phyloP scores from a whole-genome alignment of 2,329 filamentous ascomycete genomes.

The Cryoendolithus antarcticus region DNA sequence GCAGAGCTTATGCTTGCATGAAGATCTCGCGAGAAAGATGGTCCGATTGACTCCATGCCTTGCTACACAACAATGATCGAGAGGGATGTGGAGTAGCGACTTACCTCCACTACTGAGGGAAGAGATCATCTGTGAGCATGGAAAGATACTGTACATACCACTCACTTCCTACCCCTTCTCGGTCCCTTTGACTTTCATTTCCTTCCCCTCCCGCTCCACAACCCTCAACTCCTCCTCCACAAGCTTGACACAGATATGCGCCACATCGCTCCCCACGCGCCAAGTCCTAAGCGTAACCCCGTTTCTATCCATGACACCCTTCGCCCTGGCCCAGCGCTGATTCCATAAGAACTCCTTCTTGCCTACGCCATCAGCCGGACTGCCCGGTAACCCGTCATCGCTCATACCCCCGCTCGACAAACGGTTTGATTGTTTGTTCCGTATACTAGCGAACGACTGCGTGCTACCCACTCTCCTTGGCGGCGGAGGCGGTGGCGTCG shows the following conservation, averaged over 20 bases:
- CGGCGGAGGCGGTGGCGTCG: constrained; percentile 3
- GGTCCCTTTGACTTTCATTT: constrained; percentile 10
- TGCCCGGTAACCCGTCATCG: constrained; percentile 17
- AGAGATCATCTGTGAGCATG: no score
- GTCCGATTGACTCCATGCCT: no score
- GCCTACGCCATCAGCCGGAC: constrained; percentile 32
- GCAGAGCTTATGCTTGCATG: no score
- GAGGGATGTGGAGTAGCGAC: no score
- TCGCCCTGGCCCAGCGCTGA: constrained; percentile 53
- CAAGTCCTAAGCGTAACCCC: constrained; percentile 62
- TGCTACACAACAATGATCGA: no score
- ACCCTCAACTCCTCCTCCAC: constrained; percentile 44
- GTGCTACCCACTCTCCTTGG: constrained; percentile 20
- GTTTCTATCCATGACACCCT: constrained; percentile 48
- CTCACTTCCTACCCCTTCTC: background rate
- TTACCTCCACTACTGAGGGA: no score
- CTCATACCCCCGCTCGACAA: constrained; percentile 19
- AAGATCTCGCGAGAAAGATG: no score
- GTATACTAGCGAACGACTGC: constrained; percentile 19
- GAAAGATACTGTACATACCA: background rate
- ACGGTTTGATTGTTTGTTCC: constrained; percentile 17
- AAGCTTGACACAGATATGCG: constrained; percentile 52
- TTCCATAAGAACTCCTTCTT: constrained; percentile 65
- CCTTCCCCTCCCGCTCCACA: constrained; percentile 13
- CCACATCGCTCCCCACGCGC: constrained; percentile 59